Conservation (phyloP, 306 rosid species). For the Hippophae tibetana region DNA sequence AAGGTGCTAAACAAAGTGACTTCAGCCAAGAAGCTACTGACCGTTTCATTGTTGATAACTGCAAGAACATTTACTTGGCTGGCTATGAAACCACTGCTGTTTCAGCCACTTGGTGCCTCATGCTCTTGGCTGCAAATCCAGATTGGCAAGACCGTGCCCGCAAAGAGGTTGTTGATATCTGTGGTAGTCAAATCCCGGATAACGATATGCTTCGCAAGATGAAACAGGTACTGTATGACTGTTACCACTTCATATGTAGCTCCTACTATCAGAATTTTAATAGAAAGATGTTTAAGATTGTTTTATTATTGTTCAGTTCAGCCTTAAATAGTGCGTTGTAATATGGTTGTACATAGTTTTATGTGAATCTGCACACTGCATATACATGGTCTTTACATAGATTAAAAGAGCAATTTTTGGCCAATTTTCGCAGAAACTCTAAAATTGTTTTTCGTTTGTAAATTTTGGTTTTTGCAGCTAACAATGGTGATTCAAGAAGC, state of each 20-base stretch:
- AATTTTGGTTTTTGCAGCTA: slow-evolving; percentile 20
- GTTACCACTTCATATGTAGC: neutral
- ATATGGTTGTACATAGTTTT: no score
- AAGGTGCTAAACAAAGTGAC: slow-evolving; percentile 36
- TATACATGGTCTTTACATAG: neutral
- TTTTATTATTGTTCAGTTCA: neutral
- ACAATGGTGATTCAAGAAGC: slow-evolving; percentile 66
- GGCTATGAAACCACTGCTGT: slow-evolving; percentile 17
- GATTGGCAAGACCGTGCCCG: slow-evolving; percentile 23
- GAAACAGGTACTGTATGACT: slow-evolving; percentile 12
- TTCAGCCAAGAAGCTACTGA: slow-evolving; percentile 16
- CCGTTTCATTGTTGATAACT: slow-evolving; percentile 31
- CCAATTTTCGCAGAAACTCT: neutral
- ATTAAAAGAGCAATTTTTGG: neutral
- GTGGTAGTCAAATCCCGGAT: slow-evolving; percentile 2
- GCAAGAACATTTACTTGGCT: slow-evolving; percentile 25
- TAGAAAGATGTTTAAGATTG: neutral
- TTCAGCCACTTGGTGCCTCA: slow-evolving; percentile 17
- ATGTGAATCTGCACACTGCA: no score
- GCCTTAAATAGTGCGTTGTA: neutral
- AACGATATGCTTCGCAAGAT: slow-evolving; percentile 8
- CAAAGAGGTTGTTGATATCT: slow-evolving; percentile 9
- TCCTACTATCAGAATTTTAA: neutral
- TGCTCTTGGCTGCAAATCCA: slow-evolving; percentile 21
- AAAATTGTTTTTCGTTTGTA: no score